These are phyloP conservation scores for Candida ponderosae DNA, from an alignment of 805 yeast species.

Conservation along the genomic window DNA sequence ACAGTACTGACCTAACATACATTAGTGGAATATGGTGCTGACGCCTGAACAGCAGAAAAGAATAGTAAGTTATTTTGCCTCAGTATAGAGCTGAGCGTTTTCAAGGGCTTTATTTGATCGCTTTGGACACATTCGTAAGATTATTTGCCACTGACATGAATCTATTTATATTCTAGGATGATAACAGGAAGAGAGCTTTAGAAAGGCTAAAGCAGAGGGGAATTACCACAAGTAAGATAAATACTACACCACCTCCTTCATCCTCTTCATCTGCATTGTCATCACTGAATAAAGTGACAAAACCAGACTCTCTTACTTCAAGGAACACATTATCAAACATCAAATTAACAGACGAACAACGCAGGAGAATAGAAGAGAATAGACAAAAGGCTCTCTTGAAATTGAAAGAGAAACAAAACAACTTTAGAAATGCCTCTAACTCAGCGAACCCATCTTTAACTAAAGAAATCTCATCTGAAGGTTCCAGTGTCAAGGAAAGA, in stretches of 20 bases:
- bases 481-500: slow-evolving; percentile 11
- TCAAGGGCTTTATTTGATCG: too few species aligned
- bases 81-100: background rate
- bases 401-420: slow-evolving; percentile 24
- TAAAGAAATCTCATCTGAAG: slow-evolving; percentile 1
- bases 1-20: background rate
- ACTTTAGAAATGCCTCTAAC: slow-evolving; percentile 29
- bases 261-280: slow-evolving; percentile 1
- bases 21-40: slow-evolving; percentile 5
- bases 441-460: slow-evolving; percentile 13
- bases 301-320: too few species aligned
- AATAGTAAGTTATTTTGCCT: slow-evolving; percentile 20
- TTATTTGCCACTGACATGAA: slow-evolving; percentile 1
- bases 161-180: slow-evolving; percentile 33
- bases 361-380: slow-evolving; percentile 41
- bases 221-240: slow-evolving; percentile 9
- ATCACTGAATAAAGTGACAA: slow-evolving; percentile 6
- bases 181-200: slow-evolving; percentile 54
- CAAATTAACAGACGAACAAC: slow-evolving; percentile 41
- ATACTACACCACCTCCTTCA: slow-evolving; percentile 12
- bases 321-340: slow-evolving; percentile 11
- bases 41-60: slow-evolving; percentile 24
- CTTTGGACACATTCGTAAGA: too few species aligned
- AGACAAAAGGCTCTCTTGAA: slow-evolving; percentile 45
- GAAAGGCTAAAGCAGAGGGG: slow-evolving; percentile 47